Evolutionary conservation across 371 early-diverging fungal species (phyloP).

Genomic region (Mortierella sp.): DNA sequence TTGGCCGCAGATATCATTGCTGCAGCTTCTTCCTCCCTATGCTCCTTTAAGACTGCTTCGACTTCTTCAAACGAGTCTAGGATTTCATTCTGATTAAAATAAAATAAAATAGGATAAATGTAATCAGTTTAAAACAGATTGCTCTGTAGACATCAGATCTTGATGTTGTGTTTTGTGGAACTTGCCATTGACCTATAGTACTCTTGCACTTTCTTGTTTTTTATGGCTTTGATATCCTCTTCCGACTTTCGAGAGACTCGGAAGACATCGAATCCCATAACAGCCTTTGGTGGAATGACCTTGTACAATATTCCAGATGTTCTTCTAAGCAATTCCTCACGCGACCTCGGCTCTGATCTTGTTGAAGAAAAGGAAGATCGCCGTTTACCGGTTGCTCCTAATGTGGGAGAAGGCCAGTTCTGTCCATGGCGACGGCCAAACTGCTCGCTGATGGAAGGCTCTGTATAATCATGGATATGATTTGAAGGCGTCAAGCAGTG

Average conservation of each 20-base stretch:
- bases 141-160: not conserved
- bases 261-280: slow-evolving; percentile 25
- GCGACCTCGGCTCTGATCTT: slow-evolving; percentile 26
- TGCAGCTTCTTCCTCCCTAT: slow-evolving; percentile 32
- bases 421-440: slow-evolving; percentile 54
- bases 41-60: slow-evolving; percentile 43
- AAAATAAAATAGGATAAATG: not conserved
- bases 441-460: slow-evolving; percentile 35
- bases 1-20: not conserved
- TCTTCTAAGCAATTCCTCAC: slow-evolving; percentile 6
- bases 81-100: slow-evolving; percentile 23
- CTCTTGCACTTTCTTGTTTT: slow-evolving; percentile 24
- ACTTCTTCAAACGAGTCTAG: slow-evolving; percentile 50
- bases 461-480: slow-evolving; percentile 19
- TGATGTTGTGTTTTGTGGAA: no score
- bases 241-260: slow-evolving; percentile 37
- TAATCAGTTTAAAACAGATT: not conserved
- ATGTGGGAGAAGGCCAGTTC: slow-evolving; percentile 29
- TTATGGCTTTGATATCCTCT: slow-evolving; percentile 25
- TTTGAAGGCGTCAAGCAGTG: not conserved
- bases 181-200: slow-evolving; percentile 41
- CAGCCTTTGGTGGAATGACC: slow-evolving; percentile 31
- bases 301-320: slow-evolving; percentile 24
- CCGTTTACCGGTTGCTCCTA: not conserved
- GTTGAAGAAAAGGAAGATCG: slow-evolving; percentile 28